Base-by-base conservation (phyloP, 2,329 filamentous ascomycete genomes). In the Aspergillus tamarii region DNA sequence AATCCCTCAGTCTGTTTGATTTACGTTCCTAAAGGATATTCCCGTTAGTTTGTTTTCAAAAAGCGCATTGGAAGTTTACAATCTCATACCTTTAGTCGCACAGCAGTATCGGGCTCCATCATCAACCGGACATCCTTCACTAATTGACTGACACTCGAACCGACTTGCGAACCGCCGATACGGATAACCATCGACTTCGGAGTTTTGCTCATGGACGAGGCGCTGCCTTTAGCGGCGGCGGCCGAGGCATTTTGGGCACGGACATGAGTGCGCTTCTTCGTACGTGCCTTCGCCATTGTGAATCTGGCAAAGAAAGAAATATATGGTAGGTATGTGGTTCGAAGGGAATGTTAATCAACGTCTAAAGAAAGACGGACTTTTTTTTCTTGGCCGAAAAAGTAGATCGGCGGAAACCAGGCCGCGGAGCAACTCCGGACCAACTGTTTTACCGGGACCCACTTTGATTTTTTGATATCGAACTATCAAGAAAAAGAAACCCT, bases 151-250 rank as follows among this genome's bases (percentile, higher is more conserved):
- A 99, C 87, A 77, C 91, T 96, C 64, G 92, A 88, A 63, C 95
- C 95, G 59, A 99, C 93, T 76, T 97, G 92, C 73, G 93, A 91
- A 71, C 94, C 94, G 72, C 95, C 95, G 73, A 97, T 94, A 70
- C 95, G 92, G 79, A 99, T 97, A 63, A 99, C 94, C 94, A 99
- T 97, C 77, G 91, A 96, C 85, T 97, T 97, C 39, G 95, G 95
- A 58, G 89, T 85, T 68, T 89, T 88, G 59, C 86, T 84, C 64
- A 83, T 84, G 28, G 88, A 86, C 63, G 87, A 39, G 23, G 32
- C 32, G n/a, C n/a, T 85, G 78, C 89, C 88, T 62, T 87, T 85
- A 50, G 84, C 82, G 67, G 85, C 85, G 61, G 73, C 83, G 68
- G 67, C 81, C 71, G 72, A 83, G 72, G 71, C 85, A 71, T 87